Evolutionary conservation across 345 rosid species (phyloP).

Genomic region (Raphanus sativus): DNA sequence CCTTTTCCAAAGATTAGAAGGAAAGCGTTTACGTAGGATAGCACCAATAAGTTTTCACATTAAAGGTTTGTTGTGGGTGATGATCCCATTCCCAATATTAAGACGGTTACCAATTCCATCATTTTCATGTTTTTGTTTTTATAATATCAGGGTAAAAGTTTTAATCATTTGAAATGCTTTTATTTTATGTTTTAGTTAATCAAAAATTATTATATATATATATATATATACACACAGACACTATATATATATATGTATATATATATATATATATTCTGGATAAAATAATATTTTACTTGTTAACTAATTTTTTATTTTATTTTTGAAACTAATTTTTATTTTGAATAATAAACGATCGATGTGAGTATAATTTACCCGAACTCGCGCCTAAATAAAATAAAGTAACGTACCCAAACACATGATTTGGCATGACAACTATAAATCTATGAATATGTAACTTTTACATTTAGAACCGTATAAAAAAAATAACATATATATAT

Average conservation of each 20-base stretch:
- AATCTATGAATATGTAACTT: neutral
- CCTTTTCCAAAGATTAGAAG: constrained; percentile 34
- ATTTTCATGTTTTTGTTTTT: neutral
- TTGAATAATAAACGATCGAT: neutral
- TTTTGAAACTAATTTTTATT: neutral
- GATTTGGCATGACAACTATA: constrained; percentile 17
- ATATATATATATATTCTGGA: neutral
- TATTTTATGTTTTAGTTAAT: neutral
- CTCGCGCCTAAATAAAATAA: neutral
- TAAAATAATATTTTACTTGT: neutral
- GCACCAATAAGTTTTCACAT: constrained; percentile 23
- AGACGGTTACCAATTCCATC: neutral
- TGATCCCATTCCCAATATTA: constrained; percentile 31
- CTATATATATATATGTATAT: too few relatives aligned
- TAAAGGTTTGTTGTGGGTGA: constrained; percentile 30
- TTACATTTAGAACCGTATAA: neutral
- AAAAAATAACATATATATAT: neutral
- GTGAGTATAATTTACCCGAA: constrained; percentile 1
- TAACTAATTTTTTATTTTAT: neutral
- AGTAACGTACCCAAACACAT: constrained; percentile 25
- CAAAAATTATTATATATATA: neutral
- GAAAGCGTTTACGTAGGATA: constrained; percentile 30
- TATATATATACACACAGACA: too few relatives aligned
- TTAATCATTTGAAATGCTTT: neutral
- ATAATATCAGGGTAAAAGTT: neutral